Base-by-base conservation (phyloP, 2,329 filamentous ascomycete genomes). In the Pseudogymnoascus sp. region DNA sequence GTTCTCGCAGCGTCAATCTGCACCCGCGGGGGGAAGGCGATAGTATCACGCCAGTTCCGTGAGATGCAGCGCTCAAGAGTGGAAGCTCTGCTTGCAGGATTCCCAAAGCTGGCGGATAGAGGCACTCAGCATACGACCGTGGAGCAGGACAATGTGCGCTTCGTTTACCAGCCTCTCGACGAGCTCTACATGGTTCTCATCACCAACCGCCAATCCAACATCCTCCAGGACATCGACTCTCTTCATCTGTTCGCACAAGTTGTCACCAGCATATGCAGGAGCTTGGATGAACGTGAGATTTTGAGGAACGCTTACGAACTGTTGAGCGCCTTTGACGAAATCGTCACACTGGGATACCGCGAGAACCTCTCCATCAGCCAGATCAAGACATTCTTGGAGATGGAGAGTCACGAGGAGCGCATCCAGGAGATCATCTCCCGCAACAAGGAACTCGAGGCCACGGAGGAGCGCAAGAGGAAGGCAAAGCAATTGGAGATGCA, bases 111-210 rank as follows among this genome's bases (percentile, higher is more conserved):
- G 64, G 93, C 95, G 72, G 93, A 97, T 77, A 92, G 90, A 67
- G 90, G 93, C 66, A 97, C 92, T 61, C 95, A 99, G 78, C 95
- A 99, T 78, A 99, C 95, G 29, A 99, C 91, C 5, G 93, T 97
- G 72, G 95, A 99, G 79, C 93, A 97, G 79, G 96, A 99, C 81
- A 97, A 96, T 80, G 95, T 99, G 73, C 93, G 95, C 80, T 99
- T 97, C 75, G 95, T 99, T 64, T 99, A 99, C 82, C 95, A 99
- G 77, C 96, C 95, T 65, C 84, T 99, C 68, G 96, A 99, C 79
- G 96, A 99, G 81, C 87, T 99, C 68, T 99, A 99, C 84, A 97
- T 99, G 86, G 93, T 99, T 69, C 86, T 99, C 73, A 97, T 99
- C 78, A 99, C 96, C 76, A 99, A 99, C 82, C 90, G 92, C 72